Evolutionary conservation across 345 rosid genomes (phyloP), one percentile per base, ranked within the genome.

Genomic region (Corchorus capsularis): DNA sequence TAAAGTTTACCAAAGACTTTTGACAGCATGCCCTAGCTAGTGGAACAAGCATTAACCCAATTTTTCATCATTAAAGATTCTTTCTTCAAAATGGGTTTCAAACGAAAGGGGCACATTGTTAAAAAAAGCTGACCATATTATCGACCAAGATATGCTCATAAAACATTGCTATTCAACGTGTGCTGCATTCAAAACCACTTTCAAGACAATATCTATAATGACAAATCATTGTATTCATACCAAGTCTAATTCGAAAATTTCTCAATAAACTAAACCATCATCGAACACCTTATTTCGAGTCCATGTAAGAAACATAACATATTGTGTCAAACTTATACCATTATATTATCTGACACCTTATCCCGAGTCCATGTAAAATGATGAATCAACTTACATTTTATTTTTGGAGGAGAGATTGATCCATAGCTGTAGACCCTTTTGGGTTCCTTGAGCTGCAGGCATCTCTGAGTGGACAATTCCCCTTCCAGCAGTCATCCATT

Each of bases 401-500:
- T 94, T 78, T 62, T 89, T 84, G 72, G 93, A 84, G 60, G 98
- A 89, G 75, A 94, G 94, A 79, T 94, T 94, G 83, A 94, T 88
- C 98, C 98, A 93, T 49, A 94, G 76, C 63, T 94, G 97, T 27
- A 94, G 80, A 17, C 96, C 97, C 74, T 87, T 94, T 77, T 91
- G 94, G 35, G 90, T 90, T 66, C 97, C 95, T 41, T 85, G 88
- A 16, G 83, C 80, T 39, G 90, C 92, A 66, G 98, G 98, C 98
- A 94, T 94, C 75, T 94, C 98, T 3, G 98, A 94, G 64, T 94
- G 98, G 75, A 94, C 93, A 47, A 94, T 90, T 78, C 98, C 95
- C 82, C 91, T 91, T n/a, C 98, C 97, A 1, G 98, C 97, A 0
- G 98, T 94, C 98, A 93, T 94, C 98, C 98, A 94, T 75, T 94